Evolutionary conservation across 1,284 basidiomycete species (phyloP), one percentile per base, ranked within the genome.

Genomic region (Trichosporon sp.): DNA sequence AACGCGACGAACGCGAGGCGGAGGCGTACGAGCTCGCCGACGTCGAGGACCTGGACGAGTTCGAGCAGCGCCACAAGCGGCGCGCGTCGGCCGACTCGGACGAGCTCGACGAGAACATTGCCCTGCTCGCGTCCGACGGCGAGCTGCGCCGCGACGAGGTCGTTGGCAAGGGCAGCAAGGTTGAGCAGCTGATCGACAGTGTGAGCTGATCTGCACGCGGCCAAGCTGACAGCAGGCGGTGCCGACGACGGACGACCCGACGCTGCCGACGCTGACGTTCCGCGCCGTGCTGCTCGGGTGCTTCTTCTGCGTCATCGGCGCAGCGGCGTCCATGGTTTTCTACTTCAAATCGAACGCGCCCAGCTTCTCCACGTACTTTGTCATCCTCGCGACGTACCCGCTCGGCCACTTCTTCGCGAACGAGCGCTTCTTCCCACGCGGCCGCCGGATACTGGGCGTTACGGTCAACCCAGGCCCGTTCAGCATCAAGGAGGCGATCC

Each of bases 301-400:
- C 1, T 71, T 85, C 51, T 86, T 88, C 74, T 87, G 86, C 69
- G 72, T 86, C 15, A 74, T 87, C 1, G 87, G 87, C 6, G 86
- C 86, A 11, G 81, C 83, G 13, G 81, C 84, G 4, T 80, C 80
- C 2, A 82, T 83, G 72, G 75, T 86, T n/a, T 85, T 85, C 74
- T 84, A 84, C 77, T 84, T 85, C 80, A 84, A 84, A 70, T 78
- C 73, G n/a, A 85, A 85, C 67, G 82, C 84, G 0, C 86, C 86
- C 0, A 79, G 79, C 1, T 87, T 87, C 77, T 85, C 85, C 38
- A 79, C 79, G 25, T 87, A 87, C 79, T 87, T 87, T 77, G 85
- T 87, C 71, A 85, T 87, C 64, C 79, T 87, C 23, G 81, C 79
- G 0, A 83, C 81, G 7, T 83, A 85, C 32, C 85, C 85, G 0